Conservation (phyloP, 257 asterid species). For the Solanum gandarillasii region DNA sequence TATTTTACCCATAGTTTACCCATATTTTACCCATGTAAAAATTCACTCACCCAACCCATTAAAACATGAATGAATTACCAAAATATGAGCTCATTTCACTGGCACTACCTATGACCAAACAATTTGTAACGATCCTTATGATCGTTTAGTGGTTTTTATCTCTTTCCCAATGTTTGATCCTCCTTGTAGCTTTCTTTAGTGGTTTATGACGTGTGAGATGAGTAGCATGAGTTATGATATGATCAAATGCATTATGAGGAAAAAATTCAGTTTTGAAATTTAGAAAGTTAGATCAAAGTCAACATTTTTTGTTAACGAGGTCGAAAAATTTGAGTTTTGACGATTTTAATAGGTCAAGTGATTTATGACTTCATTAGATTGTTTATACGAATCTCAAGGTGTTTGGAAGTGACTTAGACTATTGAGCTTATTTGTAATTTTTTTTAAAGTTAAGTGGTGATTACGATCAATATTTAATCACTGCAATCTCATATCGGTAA, state of each 20-base stretch:
- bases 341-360: neutral
- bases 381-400: neutral
- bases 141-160: neutral
- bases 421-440: neutral
- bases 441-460: neutral
- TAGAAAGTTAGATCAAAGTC: no score
- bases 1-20: no score
- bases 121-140: neutral
- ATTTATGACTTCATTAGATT: neutral
- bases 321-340: no score
- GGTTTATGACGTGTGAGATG: neutral
- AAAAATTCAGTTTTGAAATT: no score
- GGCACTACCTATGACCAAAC: no score
- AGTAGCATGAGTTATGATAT: no score
- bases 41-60: no score
- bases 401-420: neutral
- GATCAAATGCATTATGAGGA: no score
- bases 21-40: no score
- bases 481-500: no score
- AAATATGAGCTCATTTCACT: no score
- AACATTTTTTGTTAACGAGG: neutral
- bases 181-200: neutral
- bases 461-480: neutral
- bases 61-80: no score
- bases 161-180: neutral